Conservation (phyloP, 2,329 filamentous ascomycete genomes). For the Fusarium nisikadoi region DNA sequence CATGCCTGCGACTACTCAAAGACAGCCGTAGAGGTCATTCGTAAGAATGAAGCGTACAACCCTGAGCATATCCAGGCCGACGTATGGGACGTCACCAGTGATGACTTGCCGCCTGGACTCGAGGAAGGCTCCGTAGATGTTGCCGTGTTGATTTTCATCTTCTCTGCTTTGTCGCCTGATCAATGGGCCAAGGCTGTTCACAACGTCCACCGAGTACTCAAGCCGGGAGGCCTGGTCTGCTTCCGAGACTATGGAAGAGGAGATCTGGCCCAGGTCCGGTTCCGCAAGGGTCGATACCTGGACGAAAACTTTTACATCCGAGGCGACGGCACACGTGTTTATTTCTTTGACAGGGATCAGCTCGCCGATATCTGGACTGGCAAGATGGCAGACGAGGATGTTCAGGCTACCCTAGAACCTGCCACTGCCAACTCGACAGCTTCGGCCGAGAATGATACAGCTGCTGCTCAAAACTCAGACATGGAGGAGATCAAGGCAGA, state of each 20-base stretch:
- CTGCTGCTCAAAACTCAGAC: conserved; percentile 25
- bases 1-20: conserved; percentile 98
- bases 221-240: conserved; percentile 90
- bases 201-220: conserved; percentile 85
- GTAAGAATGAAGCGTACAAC: conserved; percentile 80
- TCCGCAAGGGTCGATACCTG: conserved; percentile 94
- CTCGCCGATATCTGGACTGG: conserved; percentile 81
- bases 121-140: conserved; percentile 86
- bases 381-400: conserved; percentile 40
- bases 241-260: conserved; percentile 98
- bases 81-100: conserved; percentile 89
- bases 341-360: conserved; percentile 94
- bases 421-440: background rate
- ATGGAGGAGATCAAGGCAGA: conserved; percentile 29
- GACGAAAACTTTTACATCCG: conserved; percentile 98
- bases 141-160: conserved; percentile 95
- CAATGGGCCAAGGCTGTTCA: conserved; percentile 87
- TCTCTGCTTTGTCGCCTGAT: conserved; percentile 85
- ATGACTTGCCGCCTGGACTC: conserved; percentile 79
- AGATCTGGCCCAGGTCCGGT: conserved; percentile 94
- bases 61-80: conserved; percentile 81
- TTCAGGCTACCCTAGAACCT: conserved; percentile 4
- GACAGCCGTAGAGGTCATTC: conserved; percentile 93
- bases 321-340: conserved; percentile 94
- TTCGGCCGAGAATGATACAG: background rate